Percentiles rank a stretch among this genome's conserved stretches.
Conservation (phyloP, 1,284 basidiomycete species). For the Stygiomarasmius scandens region DNA sequence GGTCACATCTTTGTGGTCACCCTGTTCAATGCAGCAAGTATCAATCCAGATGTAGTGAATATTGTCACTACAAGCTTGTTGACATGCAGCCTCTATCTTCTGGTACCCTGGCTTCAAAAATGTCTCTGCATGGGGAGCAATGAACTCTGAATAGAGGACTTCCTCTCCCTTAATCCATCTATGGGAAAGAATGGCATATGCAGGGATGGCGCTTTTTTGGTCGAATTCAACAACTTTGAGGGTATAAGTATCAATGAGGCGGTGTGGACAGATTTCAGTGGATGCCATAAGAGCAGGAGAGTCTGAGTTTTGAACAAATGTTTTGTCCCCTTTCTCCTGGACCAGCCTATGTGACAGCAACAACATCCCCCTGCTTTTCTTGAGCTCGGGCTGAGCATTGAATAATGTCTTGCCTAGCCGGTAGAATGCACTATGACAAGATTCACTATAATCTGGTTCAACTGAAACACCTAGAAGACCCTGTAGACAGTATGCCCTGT, state of each 20-base stretch:
- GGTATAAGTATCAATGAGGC: background rate
- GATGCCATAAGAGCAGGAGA: too few species aligned
- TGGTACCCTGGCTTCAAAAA: background rate
- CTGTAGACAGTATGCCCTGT: background rate
- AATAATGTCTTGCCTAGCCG: too few species aligned
- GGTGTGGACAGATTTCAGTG: too few species aligned
- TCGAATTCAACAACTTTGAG: background rate
- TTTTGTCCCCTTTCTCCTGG: too few species aligned
- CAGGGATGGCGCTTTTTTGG: background rate
- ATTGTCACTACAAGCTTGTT: background rate
- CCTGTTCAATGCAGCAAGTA: background rate
- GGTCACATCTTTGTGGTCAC: background rate
- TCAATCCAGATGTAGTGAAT: background rate
- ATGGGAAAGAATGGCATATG: constrained; percentile 1
- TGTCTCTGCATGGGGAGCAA: background rate
- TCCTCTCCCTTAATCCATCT: background rate
- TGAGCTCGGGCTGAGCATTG: too few species aligned
- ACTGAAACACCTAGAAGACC: background rate
- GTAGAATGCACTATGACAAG: too few species aligned
- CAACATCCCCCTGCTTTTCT: too few species aligned
- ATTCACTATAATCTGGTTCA: background rate
- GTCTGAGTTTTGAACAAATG: too few species aligned
- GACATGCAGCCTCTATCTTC: background rate
- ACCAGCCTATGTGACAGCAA: too few species aligned
- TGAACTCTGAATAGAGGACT: too few species aligned